Conservation (phyloP, 2,329 filamentous ascomycete species). For the Colletotrichum higginsianum region DNA sequence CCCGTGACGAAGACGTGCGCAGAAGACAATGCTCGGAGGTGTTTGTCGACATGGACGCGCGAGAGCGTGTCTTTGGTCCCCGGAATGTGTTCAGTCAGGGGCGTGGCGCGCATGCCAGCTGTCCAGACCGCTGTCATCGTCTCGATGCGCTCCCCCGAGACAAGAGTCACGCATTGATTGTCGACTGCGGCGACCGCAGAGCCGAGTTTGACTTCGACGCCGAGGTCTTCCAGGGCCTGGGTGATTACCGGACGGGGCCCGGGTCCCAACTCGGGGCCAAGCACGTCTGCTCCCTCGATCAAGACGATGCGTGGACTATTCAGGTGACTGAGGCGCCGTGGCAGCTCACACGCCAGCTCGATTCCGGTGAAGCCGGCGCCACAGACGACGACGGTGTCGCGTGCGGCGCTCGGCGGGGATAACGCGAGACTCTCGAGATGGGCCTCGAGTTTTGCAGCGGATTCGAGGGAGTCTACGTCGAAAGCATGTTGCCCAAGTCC, state of each 20-base stretch:
- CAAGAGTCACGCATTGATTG: conserved; percentile 45
- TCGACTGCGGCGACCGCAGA: conserved; percentile 47
- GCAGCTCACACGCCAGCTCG: conserved; percentile 51
- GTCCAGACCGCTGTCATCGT: conserved; percentile 55
- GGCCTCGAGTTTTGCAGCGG: conserved; percentile 47
- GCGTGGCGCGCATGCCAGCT: conserved; percentile 51
- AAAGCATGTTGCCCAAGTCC: conserved; percentile 54
- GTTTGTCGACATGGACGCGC: conserved; percentile 49
- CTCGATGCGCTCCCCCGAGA: conserved; percentile 52
- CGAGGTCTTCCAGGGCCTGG: conserved; percentile 49
- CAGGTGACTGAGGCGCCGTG: conserved; percentile 47
- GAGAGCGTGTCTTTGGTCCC: conserved; percentile 48
- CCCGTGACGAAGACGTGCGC: conserved; percentile 52
- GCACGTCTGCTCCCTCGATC: conserved; percentile 47
- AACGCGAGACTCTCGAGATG: conserved; percentile 50
- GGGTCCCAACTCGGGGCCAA: conserved; percentile 53
- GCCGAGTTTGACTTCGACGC: conserved; percentile 51
- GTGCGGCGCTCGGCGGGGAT: conserved; percentile 45
- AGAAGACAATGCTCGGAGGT: conserved; percentile 47
- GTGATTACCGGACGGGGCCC: conserved; percentile 52
- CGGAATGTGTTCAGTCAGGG: conserved; percentile 52
- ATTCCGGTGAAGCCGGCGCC: conserved; percentile 55
- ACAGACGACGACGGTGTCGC: conserved; percentile 54
- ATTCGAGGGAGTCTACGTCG: conserved; percentile 51
- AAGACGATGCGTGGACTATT: conserved; percentile 45